A percentile compares a stretch with the other conserved stretches of the same genome.
Conservation (phyloP, 2,329 filamentous ascomycete species). For the Monilinia aucupariae region DNA sequence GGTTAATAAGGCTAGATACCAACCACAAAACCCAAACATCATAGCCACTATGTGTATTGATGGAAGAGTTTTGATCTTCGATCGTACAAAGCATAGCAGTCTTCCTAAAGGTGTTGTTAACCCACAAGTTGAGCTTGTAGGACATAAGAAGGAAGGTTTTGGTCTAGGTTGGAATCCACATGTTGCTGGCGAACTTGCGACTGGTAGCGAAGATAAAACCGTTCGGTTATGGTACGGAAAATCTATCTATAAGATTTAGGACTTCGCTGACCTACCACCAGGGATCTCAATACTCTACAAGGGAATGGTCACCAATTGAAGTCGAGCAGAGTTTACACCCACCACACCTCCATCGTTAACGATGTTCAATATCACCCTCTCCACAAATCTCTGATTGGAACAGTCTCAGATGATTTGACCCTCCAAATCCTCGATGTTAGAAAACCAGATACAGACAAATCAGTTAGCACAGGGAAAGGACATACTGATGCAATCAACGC, state of each 20-base stretch:
- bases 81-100: slow-evolving; percentile 87
- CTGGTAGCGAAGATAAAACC: slow-evolving; percentile 86
- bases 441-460: slow-evolving; percentile 56
- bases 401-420: slow-evolving; percentile 90
- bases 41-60: slow-evolving; percentile 91
- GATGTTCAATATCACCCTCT: slow-evolving; percentile 94
- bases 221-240: slow-evolving; percentile 75
- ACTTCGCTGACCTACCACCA: slow-evolving; percentile 33
- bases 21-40: slow-evolving; percentile 94
- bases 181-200: slow-evolving; percentile 69
- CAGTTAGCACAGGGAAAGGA: slow-evolving; percentile 66
- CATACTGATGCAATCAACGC: slow-evolving; percentile 93
- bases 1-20: slow-evolving; percentile 97
- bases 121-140: slow-evolving; percentile 62
- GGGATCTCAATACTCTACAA: slow-evolving; percentile 75
- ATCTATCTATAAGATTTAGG: background rate
- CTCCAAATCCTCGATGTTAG: slow-evolving; percentile 90
- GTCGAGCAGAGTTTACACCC: slow-evolving; percentile 70
- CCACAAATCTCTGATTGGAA: slow-evolving; percentile 78
- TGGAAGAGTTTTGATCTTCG: slow-evolving; percentile 85
- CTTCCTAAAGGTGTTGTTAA: slow-evolving; percentile 53
- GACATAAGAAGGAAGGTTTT: slow-evolving; percentile 85
- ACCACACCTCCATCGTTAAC: slow-evolving; percentile 89
- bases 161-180: slow-evolving; percentile 91
- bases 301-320: slow-evolving; percentile 64